These are phyloP conservation scores for Nakazawaea holstii DNA, from an alignment of 805 yeast species.

Conservation along the genomic window DNA sequence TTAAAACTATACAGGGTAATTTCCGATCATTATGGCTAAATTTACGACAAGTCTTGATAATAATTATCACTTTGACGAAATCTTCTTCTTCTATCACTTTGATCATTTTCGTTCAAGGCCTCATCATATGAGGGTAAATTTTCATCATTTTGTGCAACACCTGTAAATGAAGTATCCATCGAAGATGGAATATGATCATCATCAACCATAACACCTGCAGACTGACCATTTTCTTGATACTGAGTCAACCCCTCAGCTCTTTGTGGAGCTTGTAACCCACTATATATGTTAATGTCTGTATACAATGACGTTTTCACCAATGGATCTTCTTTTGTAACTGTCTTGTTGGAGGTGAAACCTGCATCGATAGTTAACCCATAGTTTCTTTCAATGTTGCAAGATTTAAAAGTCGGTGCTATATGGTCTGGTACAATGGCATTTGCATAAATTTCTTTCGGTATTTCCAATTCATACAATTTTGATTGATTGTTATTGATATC, in stretches of 20 bases:
- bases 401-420: conserved; percentile 47
- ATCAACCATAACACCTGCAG: not conserved
- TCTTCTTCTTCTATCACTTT: conserved; percentile 12
- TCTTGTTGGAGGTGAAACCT: conserved; percentile 20
- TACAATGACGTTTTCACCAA: conserved; percentile 12
- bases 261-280: conserved; percentile 16
- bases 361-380: conserved; percentile 32
- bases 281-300: conserved; percentile 16
- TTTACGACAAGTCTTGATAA: conserved; percentile 1
- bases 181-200: not conserved
- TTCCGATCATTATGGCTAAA: not conserved
- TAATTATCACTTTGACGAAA: conserved; percentile 15
- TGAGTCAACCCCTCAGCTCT: not conserved
- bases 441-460: conserved; percentile 33
- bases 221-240: not conserved
- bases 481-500: conserved; percentile 13
- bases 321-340: conserved; percentile 7
- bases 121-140: conserved; percentile 15
- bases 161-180: not conserved
- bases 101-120: conserved; percentile 13
- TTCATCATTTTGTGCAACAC: conserved; percentile 1
- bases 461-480: conserved; percentile 33
- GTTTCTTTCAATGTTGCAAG: conserved; percentile 49
- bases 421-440: conserved; percentile 40
- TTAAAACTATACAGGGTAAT: no score